phyloP scores from a whole-genome alignment of 2,329 filamentous ascomycete species.

The Penicillium freii region DNA sequence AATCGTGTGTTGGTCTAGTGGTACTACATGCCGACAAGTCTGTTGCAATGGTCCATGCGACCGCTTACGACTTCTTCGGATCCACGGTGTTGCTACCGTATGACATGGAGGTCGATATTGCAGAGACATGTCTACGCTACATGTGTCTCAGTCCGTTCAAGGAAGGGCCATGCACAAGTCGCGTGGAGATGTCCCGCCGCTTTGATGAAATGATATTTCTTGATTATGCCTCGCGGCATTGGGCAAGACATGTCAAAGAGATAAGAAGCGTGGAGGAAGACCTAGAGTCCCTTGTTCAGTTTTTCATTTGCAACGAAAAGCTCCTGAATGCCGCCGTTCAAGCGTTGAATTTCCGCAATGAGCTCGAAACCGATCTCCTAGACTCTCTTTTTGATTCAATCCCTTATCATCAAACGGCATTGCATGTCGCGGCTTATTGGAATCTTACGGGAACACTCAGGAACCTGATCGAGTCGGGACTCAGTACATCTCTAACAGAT shows the following conservation, averaged over 20 bases:
- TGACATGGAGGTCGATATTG: neutral
- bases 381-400: neutral
- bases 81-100: neutral
- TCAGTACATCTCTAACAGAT: neutral
- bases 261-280: neutral
- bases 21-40: neutral
- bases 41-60: neutral
- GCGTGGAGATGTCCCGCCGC: neutral
- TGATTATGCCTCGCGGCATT: neutral
- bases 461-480: neutral
- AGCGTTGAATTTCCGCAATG: neutral
- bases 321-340: neutral
- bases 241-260: neutral
- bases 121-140: neutral
- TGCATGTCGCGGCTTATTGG: neutral
- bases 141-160: neutral
- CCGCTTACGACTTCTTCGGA: neutral
- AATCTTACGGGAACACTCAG: neutral
- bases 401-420: neutral
- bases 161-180: neutral
- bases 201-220: neutral
- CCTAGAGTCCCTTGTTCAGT: neutral
- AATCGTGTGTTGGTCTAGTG: neutral
- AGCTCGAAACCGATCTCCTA: neutral
- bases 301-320: neutral